Conservation (phyloP, 192 early-diverging fungal genomes). For the Entomortierella lignicola region DNA sequence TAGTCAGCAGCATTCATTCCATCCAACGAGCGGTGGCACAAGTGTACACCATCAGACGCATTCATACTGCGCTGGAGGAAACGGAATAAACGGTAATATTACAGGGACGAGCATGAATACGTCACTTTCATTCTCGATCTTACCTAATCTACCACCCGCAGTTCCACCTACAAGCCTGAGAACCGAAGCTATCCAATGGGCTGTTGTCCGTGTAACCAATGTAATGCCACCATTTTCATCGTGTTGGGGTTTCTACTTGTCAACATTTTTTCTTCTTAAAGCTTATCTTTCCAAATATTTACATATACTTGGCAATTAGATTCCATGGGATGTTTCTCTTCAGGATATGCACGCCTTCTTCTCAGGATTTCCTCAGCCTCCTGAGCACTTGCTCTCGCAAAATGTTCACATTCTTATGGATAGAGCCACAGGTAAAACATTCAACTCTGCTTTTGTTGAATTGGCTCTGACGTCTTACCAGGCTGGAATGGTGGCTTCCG, state of each 20-base stretch:
- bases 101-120: neutral
- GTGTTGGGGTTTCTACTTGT: too few relatives aligned
- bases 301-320: slow-evolving; percentile 37
- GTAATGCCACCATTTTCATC: too few relatives aligned
- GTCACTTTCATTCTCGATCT: slow-evolving; percentile 6
- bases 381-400: slow-evolving; percentile 56
- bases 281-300: neutral
- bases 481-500: slow-evolving; percentile 64
- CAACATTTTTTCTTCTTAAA: too few relatives aligned
- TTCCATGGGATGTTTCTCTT: slow-evolving; percentile 72
- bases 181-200: slow-evolving; percentile 38
- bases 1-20: slow-evolving; percentile 12
- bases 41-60: neutral
- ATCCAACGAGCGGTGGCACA: neutral
- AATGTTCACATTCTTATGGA: slow-evolving; percentile 65
- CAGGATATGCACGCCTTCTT: slow-evolving; percentile 63
- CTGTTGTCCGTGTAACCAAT: slow-evolving; percentile 43
- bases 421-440: slow-evolving; percentile 75
- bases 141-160: slow-evolving; percentile 30
- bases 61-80: neutral
- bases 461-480: slow-evolving; percentile 61
- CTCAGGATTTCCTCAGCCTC: slow-evolving; percentile 53
- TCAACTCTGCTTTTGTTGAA: slow-evolving; percentile 76
- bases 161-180: slow-evolving; percentile 24
- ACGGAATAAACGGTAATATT: neutral